phyloP scores from a whole-genome alignment of 192 early-diverging fungal genomes.

The Backusella tuberculispora region DNA sequence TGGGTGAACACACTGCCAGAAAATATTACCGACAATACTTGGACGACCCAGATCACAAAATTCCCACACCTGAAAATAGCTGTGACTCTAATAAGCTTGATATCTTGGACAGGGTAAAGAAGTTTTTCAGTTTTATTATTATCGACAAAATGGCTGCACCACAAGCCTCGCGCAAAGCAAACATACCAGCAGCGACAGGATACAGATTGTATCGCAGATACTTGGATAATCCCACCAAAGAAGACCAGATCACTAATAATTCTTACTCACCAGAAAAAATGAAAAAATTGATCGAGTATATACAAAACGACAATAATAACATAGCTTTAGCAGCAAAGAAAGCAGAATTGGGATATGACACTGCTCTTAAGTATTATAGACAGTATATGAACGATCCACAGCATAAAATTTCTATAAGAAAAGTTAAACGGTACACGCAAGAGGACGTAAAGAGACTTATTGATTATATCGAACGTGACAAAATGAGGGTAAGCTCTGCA shows the following conservation, averaged over 20 bases:
- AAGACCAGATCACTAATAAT: not conserved
- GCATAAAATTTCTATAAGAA: not conserved
- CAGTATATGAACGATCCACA: not conserved
- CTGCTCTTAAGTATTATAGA: not conserved
- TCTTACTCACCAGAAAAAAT: not conserved
- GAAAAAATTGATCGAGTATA: not conserved
- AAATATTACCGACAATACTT: not conserved
- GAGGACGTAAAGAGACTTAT: no score
- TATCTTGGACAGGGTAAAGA: no score
- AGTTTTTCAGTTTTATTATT: no score
- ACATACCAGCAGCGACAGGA: no score
- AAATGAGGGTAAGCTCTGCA: no score
- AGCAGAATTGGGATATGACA: not conserved
- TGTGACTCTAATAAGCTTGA: no score
- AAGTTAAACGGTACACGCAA: no score
- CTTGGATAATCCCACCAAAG: no score
- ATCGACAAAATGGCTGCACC: no score
- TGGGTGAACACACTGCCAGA: not conserved
- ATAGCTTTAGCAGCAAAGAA: not conserved
- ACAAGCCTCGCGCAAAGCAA: no score
- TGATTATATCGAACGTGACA: no score
- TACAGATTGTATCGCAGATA: no score
- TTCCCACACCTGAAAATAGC: not conserved
- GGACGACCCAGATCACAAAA: not conserved
- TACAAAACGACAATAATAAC: not conserved